These are phyloP conservation scores for Clitoria ternatea DNA, from an alignment of 306 rosid genomes.

Conservation along the genomic window DNA sequence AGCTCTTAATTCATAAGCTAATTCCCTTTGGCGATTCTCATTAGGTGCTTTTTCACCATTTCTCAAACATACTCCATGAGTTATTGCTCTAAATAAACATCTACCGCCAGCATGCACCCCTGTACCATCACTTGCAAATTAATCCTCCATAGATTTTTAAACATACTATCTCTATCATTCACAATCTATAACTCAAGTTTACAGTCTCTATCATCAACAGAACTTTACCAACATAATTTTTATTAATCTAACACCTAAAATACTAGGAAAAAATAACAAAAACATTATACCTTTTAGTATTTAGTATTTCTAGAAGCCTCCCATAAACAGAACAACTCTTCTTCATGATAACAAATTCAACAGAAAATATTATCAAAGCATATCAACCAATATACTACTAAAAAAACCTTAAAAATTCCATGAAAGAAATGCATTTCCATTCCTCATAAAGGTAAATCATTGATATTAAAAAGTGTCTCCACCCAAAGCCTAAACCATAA, in stretches of 20 bases:
- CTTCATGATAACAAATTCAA: background rate
- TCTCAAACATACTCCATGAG: conserved; percentile 81
- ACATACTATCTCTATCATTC: background rate
- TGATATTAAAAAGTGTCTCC: background rate
- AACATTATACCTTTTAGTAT: background rate
- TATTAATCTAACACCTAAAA: background rate
- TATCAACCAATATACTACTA: background rate
- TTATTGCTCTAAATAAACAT: conserved; percentile 83
- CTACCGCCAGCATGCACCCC: conserved; percentile 92
- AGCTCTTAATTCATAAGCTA: conserved; percentile 92
- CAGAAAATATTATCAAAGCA: background rate
- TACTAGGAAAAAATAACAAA: background rate
- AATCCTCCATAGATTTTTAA: background rate
- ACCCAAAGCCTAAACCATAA: too few relatives aligned
- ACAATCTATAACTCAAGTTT: background rate
- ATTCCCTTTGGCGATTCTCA: conserved; percentile 70
- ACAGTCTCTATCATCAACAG: background rate
- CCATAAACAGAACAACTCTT: background rate
- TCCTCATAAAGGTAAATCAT: background rate
- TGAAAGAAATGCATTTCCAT: background rate
- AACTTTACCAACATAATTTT: background rate
- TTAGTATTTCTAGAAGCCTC: background rate
- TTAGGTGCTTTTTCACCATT: conserved; percentile 87
- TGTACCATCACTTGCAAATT: conserved; percentile 28
- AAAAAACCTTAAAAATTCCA: background rate